Base-by-base conservation (phyloP, 2,329 filamentous ascomycete species). In the Pyricularia grisea region DNA sequence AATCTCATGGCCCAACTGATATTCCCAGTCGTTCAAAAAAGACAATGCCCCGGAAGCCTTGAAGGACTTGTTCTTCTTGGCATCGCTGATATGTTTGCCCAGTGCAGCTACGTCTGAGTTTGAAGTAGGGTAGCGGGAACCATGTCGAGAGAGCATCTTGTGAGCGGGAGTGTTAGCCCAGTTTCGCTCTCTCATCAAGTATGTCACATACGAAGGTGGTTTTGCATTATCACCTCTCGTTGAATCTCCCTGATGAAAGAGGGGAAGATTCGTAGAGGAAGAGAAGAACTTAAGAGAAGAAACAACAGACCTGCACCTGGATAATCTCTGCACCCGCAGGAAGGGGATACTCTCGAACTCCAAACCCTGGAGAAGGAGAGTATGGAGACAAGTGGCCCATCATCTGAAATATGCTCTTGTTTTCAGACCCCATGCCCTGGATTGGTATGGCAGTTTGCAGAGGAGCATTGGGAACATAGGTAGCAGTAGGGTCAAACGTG, bases 361-460 rank as follows among this genome's bases (percentile, higher is more conserved):
- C 91, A 72, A 93, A 93, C 0, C 91, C 91, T 0, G 89, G 86
- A 69, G 89, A 88, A 0, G 90, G 88, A 71, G 86, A 86, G 77
- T 93, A 93, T 3, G 90, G 90, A 58, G 87, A 88, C 33, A 93
- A 77, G 71, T 88, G 85, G 6, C 89, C 91, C 82, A 92, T 89
- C 74, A 89, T 81, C 71, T 88, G 83, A 77, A 92, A 93, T 73
- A 93, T 91, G 77, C 87, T 90, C 72, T 83, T 80, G 74, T 89
- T 85, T 31, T 84, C 79, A 2, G 78, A 77, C 66, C 83, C 83
- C 78, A 82, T 81, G 30, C 89, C 89, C 68, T 83, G 75, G 67
- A 93, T 90, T 0, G 90, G 89, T 25, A 90, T 81, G 50, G 87
- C 85, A 1, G 90, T 93, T 79, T 92, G 89, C 69, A 93, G 80